These are phyloP conservation scores for Colletotrichum tropicale DNA, from an alignment of 2,329 filamentous ascomycete species.

Conservation along the genomic window DNA sequence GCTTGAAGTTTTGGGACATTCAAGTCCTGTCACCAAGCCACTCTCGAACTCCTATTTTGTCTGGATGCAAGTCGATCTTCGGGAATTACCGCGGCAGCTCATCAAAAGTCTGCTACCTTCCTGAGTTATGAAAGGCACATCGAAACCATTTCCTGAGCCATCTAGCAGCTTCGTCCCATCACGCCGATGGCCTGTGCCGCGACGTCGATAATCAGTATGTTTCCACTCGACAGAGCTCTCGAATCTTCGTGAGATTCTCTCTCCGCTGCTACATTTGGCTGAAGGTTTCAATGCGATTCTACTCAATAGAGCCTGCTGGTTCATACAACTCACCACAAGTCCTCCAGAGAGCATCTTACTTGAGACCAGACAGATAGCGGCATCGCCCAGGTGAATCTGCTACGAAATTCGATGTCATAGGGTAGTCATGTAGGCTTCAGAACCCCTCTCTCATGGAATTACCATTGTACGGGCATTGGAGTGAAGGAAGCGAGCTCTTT, in stretches of 20 bases:
- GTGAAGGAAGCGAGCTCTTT: accelerated
- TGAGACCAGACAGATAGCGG: neutral
- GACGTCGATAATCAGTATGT: accelerated
- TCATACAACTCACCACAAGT: accelerated
- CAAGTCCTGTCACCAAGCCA: neutral
- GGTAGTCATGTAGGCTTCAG: neutral
- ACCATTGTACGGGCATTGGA: neutral
- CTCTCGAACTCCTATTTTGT: neutral
- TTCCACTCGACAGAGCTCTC: neutral
- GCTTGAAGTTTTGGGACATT: neutral
- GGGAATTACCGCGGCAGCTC: neutral
- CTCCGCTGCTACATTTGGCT: neutral
- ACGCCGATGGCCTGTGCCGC: neutral
- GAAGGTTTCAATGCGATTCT: neutral
- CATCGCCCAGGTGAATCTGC: neutral
- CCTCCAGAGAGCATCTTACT: neutral
- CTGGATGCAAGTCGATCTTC: neutral
- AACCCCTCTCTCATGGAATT: neutral
- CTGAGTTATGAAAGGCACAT: neutral
- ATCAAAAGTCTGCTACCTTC: neutral
- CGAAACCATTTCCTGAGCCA: neutral
- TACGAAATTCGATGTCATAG: neutral
- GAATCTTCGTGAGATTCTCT: accelerated
- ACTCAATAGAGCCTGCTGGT: neutral
- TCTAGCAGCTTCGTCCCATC: neutral